Conservation (phyloP, 1,284 basidiomycete species). For the Ceratobasidium sp. region DNA sequence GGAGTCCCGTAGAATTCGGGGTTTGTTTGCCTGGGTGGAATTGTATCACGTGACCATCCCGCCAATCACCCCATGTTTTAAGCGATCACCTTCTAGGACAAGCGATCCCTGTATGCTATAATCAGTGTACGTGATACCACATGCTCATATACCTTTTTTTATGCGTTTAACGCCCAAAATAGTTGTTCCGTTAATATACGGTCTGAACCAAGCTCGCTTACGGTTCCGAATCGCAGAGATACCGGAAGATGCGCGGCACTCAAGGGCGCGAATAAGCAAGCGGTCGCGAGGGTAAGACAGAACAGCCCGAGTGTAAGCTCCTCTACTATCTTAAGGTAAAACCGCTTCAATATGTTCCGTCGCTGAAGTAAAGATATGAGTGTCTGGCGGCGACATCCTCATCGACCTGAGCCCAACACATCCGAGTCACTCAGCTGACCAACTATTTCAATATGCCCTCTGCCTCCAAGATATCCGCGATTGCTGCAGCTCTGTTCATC, state of each 20-base stretch:
- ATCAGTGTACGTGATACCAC: not conserved
- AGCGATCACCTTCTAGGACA: not conserved
- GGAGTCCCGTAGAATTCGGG: not conserved
- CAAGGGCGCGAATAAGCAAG: not conserved
- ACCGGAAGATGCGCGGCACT: not conserved
- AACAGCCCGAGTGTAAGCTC: not conserved
- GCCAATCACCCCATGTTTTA: not conserved
- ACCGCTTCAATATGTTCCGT: too few relatives aligned
- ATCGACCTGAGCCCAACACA: too few relatives aligned
- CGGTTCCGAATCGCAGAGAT: not conserved
- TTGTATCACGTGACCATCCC: not conserved
- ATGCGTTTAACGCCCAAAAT: not conserved
- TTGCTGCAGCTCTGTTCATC: conserved; percentile 18
- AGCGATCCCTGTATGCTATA: not conserved
- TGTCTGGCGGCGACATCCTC: too few relatives aligned
- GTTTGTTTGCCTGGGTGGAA: not conserved
- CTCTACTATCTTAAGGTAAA: too few relatives aligned
- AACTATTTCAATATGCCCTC: too few relatives aligned
- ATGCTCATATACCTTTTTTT: too few relatives aligned
- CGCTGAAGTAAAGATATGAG: too few relatives aligned
- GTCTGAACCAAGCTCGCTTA: not conserved
- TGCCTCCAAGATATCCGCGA: not conserved
- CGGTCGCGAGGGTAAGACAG: not conserved
- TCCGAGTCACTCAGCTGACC: too few relatives aligned
- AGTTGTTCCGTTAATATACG: not conserved